Evolutionary conservation across 371 early-diverging fungal species (phyloP), one percentile per base, ranked within the genome.

Genomic region (Lichtheimia ramosa): DNA sequence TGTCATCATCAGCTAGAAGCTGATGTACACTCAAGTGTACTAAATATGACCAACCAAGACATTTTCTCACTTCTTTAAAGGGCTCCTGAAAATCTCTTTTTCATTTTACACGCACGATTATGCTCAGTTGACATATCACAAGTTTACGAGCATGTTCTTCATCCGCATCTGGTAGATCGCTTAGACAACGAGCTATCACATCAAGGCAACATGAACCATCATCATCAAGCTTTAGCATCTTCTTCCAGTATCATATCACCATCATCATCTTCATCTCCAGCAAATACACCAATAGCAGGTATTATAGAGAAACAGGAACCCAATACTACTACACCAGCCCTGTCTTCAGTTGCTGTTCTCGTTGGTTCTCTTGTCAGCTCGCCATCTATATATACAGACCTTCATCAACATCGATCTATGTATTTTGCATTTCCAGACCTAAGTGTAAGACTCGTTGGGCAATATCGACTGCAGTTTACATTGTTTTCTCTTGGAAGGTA

Each of bases 351-450:
- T 48, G 28, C 39, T 6, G 68, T 68, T 43, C 3, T 63, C 2
- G 51, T 65, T 8, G 90, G 90, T 0, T 71, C 85, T 3, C 73
- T 82, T 7, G 80, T 83, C 16, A 68, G 85, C 5, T 75, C 85
- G 0, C 74, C 83, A 18, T 67, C 71, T 12, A 64, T 74, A 23
- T 75, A 87, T 7, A 52, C 65, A 24, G 81, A 81, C 43, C 51
- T 80, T 3, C 71, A 86, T 40, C 63, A 77, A 53, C 57, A 66
- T 6, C 66, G 68, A 50, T 82, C 77, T 16, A 77, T 55, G 5
- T 55, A 55, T n/a, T 55, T 55, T 84, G 64, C 82, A 18, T 83
- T 83, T 58, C 72, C 76, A 43, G 83, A 82, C 43, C 27, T 85
- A 13, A 72, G 70, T 49, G 71, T 85, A 8, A 64, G 83, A 16